These are phyloP conservation scores for Euphrasia confusa DNA, from an alignment of 257 asterid species.

Conservation along the genomic window DNA sequence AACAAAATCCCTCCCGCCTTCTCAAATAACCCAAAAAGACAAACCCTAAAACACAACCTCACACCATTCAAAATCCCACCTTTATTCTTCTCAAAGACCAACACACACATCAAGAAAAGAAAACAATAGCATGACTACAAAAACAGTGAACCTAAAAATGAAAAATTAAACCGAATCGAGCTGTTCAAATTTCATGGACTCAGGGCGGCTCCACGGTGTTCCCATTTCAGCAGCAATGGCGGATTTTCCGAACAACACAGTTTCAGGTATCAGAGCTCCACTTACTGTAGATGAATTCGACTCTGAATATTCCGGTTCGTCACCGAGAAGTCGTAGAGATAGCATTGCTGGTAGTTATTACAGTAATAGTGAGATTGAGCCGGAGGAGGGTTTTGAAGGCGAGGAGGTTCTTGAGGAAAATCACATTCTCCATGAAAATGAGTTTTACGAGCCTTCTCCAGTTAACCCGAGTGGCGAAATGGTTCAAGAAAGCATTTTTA, in stretches of 20 bases:
- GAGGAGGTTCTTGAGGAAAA: conserved; percentile 14
- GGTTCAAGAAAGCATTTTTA: conserved; percentile 21
- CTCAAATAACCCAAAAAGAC: conserved; percentile 26
- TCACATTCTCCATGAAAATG: conserved; percentile 8
- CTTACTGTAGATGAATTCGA: conserved; percentile 79
- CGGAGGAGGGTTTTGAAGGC: conserved; percentile 46
- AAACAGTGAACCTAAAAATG: neutral
- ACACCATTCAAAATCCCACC: conserved; percentile 19
- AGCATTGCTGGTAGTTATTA: conserved; percentile 37
- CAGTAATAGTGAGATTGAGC: conserved; percentile 47
- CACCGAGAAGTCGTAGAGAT: conserved; percentile 29
- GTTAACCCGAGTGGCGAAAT: conserved; percentile 19
- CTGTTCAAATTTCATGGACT: conserved; percentile 39
- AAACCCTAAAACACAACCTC: conserved; percentile 27
- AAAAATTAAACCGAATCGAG: neutral
- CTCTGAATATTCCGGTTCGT: conserved; percentile 42
- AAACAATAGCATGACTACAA: conserved; percentile 24
- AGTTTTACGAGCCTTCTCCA: conserved; percentile 24
- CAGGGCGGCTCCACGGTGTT: conserved; percentile 40
- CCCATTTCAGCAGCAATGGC: conserved; percentile 55
- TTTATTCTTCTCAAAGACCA: conserved; percentile 17
- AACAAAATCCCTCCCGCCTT: conserved; percentile 2
- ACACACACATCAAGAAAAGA: conserved; percentile 6
- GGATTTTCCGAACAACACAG: conserved; percentile 27
- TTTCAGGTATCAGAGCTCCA: conserved; percentile 92